These are phyloP conservation scores for Lantana camara DNA, from an alignment of 257 asterid genomes.

Conservation along the genomic window DNA sequence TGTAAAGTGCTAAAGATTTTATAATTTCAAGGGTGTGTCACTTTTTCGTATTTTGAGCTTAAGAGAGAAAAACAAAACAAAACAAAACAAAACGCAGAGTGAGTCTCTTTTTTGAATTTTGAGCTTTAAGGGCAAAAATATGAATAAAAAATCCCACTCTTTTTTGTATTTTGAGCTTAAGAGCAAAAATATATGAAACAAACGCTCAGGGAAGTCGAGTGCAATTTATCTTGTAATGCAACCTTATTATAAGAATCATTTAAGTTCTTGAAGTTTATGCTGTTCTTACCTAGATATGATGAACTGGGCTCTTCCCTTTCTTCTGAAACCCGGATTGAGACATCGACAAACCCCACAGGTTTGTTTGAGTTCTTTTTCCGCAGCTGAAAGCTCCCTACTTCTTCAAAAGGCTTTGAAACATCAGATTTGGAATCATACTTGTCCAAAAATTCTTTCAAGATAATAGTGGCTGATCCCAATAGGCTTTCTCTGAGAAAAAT, in stretches of 20 bases:
- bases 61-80: too few species aligned
- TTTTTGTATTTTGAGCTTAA: too few species aligned
- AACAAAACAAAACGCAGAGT: too few species aligned
- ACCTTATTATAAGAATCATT: neutral
- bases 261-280: neutral
- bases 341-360: slow-evolving; percentile 71
- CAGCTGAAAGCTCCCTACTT: slow-evolving; percentile 86
- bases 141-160: too few species aligned
- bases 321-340: slow-evolving; percentile 63
- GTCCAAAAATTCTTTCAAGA: slow-evolving; percentile 72
- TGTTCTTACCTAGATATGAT: slow-evolving; percentile 27
- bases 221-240: too few species aligned
- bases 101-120: too few species aligned
- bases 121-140: too few species aligned
- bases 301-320: slow-evolving; percentile 60
- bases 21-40: too few species aligned
- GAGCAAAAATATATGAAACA: too few species aligned
- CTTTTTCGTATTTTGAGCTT: too few species aligned
- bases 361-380: slow-evolving; percentile 62
- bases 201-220: too few species aligned
- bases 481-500: slow-evolving; percentile 68
- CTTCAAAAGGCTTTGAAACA: slow-evolving; percentile 59
- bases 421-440: slow-evolving; percentile 50
- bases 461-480: slow-evolving; percentile 67
- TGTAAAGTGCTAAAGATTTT: too few species aligned